These are phyloP conservation scores for Populus pruinosa DNA, from an alignment of 345 rosid genomes.

Conservation along the genomic window DNA sequence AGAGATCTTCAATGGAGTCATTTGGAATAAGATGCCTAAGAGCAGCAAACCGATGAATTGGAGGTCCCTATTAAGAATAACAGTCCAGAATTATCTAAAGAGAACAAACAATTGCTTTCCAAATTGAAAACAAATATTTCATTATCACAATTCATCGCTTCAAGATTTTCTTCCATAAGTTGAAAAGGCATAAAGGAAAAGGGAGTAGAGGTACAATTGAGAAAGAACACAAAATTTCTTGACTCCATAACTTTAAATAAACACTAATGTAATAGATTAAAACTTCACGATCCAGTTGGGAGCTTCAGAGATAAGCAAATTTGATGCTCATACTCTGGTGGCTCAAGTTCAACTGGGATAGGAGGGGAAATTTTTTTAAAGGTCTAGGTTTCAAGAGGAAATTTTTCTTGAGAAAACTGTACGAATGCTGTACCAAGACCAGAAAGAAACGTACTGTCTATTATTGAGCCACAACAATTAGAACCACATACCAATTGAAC, in stretches of 20 bases:
- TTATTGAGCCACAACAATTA: no score
- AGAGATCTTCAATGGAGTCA: constrained; percentile 43
- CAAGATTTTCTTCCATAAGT: neutral
- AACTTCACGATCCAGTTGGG: neutral
- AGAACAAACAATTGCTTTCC: neutral
- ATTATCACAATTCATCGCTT: neutral
- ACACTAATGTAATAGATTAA: neutral
- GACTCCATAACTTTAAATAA: neutral
- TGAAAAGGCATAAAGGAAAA: neutral
- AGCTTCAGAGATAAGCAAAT: neutral
- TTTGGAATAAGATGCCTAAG: constrained; percentile 63
- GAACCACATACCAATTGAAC: no score
- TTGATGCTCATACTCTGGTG: neutral
- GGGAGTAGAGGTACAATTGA: neutral
- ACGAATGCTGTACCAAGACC: no score
- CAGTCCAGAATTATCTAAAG: constrained; percentile 10
- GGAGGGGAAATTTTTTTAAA: neutral
- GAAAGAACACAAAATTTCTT: no score
- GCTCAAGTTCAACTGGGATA: neutral
- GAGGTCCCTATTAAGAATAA: constrained; percentile 45
- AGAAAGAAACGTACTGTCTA: no score
- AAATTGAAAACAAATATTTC: neutral
- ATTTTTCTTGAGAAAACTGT: neutral
- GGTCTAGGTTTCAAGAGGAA: neutral
- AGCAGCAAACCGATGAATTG: constrained; percentile 51